phyloP scores from a whole-genome alignment of 768 basidiomycete genomes.

The Pleurotus citrinopileatus region DNA sequence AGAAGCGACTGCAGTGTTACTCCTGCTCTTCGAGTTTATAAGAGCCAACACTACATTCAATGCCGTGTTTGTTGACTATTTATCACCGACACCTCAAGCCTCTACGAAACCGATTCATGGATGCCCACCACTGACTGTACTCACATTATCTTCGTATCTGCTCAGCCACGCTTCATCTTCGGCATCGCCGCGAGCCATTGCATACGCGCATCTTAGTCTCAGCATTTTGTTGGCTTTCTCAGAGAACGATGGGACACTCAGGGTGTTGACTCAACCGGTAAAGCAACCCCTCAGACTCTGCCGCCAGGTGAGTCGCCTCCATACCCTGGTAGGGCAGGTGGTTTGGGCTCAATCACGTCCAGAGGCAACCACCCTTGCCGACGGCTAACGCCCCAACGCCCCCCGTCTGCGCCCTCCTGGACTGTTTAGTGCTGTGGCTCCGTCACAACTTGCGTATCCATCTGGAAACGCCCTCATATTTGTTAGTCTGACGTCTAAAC shows the following conservation, averaged over 20 bases:
- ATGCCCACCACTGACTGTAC: constrained; percentile 41
- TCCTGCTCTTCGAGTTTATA: constrained; percentile 63
- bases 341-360: background rate
- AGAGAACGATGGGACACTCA: constrained; percentile 48
- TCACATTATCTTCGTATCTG: constrained; percentile 64
- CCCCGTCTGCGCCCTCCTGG: constrained; percentile 57
- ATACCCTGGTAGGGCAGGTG: background rate
- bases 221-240: constrained; percentile 49
- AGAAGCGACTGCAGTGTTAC: constrained; percentile 54
- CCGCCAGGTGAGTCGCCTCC: constrained; percentile 47
- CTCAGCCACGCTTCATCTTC: constrained; percentile 66
- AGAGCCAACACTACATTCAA: constrained; percentile 48
- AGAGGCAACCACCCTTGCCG: constrained; percentile 56
- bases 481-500: constrained; percentile 36
- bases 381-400: constrained; percentile 34
- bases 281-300: constrained; percentile 50
- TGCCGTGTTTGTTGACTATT: constrained; percentile 39
- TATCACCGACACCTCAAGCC: constrained; percentile 24
- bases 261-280: constrained; percentile 39
- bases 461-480: constrained; percentile 54
- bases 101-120: constrained; percentile 17
- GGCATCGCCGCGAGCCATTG: constrained; percentile 52
- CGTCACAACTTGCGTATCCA: constrained; percentile 67
- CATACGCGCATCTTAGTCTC: constrained; percentile 60
- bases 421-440: constrained; percentile 68